These are phyloP conservation scores for Agaricus sinodeliciosus DNA, from an alignment of 768 basidiomycete genomes.

Conservation along the genomic window DNA sequence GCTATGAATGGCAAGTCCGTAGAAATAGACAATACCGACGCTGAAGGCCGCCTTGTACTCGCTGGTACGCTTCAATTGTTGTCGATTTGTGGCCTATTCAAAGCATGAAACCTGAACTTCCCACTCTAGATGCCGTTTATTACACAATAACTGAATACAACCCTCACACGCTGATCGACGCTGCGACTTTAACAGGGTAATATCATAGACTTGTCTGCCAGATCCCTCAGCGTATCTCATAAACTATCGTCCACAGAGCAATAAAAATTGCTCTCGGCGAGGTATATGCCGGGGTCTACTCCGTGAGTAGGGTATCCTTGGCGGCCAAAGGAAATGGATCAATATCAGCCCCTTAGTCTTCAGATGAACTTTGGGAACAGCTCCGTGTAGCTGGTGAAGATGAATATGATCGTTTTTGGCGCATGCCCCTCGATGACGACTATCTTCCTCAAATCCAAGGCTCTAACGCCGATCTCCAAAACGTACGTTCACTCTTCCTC, in stretches of 20 bases:
- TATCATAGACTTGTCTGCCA: slow-evolving; percentile 4
- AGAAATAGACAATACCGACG: slow-evolving; percentile 85
- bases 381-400: slow-evolving; percentile 63
- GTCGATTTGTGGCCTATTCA: background rate
- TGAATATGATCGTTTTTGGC: slow-evolving; percentile 84
- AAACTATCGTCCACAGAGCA: slow-evolving; percentile 39
- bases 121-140: slow-evolving; percentile 65
- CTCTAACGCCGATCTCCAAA: slow-evolving; percentile 79
- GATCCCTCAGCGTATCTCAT: background rate
- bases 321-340: background rate
- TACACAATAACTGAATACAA: slow-evolving; percentile 74
- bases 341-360: slow-evolving; percentile 36
- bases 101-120: background rate
- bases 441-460: slow-evolving; percentile 70
- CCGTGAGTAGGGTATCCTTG: slow-evolving; percentile 33
- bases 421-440: slow-evolving; percentile 83
- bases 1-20: slow-evolving; percentile 88
- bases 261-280: slow-evolving; percentile 72
- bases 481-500: slow-evolving; percentile 32
- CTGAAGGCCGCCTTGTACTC: slow-evolving; percentile 73
- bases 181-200: slow-evolving; percentile 81
- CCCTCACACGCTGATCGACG: slow-evolving; percentile 79
- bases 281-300: slow-evolving; percentile 72
- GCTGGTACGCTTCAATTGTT: slow-evolving; percentile 37
- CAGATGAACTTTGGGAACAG: slow-evolving; percentile 67